A percentile compares a stretch with the other conserved stretches of the same genome.
Evolutionary conservation across 768 basidiomycete genomes (phyloP).

Genomic region (Lactifluus pinguis): DNA sequence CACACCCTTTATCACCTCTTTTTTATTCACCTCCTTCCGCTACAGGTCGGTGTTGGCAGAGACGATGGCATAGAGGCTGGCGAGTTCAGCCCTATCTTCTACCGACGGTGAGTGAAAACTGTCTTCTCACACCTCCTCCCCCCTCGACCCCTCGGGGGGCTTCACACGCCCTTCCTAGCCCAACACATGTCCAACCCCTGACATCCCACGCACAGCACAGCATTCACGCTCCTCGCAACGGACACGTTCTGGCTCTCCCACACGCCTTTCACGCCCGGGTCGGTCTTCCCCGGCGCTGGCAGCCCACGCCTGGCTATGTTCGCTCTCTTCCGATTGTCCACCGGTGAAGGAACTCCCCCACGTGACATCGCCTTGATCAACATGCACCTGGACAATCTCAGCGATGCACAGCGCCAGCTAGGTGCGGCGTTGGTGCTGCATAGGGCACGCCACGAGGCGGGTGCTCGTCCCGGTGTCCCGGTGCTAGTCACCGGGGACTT

Average conservation of each 20-base stretch:
- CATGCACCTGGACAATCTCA: slow-evolving; percentile 47
- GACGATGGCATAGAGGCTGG: slow-evolving; percentile 47
- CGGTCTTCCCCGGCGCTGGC: slow-evolving; percentile 43
- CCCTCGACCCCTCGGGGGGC: neutral
- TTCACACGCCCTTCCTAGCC: neutral
- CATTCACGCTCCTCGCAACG: slow-evolving; percentile 31
- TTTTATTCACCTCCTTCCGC: neutral
- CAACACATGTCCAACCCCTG: neutral
- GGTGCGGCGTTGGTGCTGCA: slow-evolving; percentile 44
- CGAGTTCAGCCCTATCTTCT: slow-evolving; percentile 59
- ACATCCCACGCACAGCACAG: slow-evolving; percentile 21
- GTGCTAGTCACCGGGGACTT: slow-evolving; percentile 48
- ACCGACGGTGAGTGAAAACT: slow-evolving; percentile 31
- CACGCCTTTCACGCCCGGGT: slow-evolving; percentile 38
- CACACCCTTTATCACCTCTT: neutral
- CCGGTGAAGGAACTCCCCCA: neutral
- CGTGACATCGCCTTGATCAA: slow-evolving; percentile 37
- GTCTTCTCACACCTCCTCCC: neutral
- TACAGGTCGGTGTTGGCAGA: slow-evolving; percentile 53
- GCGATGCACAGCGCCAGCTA: slow-evolving; percentile 41
- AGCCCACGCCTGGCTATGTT: slow-evolving; percentile 42
- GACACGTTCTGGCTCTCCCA: slow-evolving; percentile 55
- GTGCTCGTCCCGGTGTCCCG: slow-evolving; percentile 22
- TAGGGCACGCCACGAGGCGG: slow-evolving; percentile 41
- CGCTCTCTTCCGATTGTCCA: slow-evolving; percentile 29